Evolutionary conservation across 176 grass and related monocot genomes (phyloP).

Genomic region (Bonia amplexicaulis): DNA sequence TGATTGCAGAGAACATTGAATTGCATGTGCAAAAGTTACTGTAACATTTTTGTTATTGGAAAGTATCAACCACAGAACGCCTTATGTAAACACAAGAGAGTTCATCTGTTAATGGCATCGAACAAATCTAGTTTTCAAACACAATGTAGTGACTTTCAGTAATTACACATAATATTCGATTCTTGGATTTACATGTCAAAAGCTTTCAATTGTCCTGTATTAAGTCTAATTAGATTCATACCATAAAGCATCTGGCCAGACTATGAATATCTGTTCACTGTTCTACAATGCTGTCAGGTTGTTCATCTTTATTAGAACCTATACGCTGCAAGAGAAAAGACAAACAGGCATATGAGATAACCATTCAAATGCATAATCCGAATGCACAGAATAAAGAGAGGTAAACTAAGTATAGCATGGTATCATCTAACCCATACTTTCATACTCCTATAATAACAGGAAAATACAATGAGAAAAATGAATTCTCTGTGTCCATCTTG

Average conservation of each 20-base stretch:
- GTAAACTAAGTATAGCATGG: neutral
- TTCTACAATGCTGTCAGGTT: slow-evolving; percentile 16
- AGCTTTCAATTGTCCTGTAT: neutral
- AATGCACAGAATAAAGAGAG: slow-evolving; percentile 2
- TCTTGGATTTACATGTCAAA: neutral
- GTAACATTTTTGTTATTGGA: slow-evolving; percentile 10
- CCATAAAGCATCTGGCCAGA: neutral
- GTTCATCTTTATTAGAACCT: slow-evolving; percentile 26
- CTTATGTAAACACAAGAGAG: neutral
- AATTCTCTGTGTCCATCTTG: neutral
- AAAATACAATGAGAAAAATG: neutral
- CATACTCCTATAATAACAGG: neutral
- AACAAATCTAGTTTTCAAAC: neutral
- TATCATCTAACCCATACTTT: neutral
- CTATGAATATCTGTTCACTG: slow-evolving; percentile 15
- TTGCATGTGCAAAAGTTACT: neutral
- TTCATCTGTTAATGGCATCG: neutral
- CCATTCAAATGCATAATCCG: neutral
- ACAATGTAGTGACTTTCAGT: neutral
- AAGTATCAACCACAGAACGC: neutral
- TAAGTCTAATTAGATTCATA: slow-evolving; percentile 3
- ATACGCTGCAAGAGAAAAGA: slow-evolving; percentile 38
- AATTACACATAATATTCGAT: neutral
- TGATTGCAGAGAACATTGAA: slow-evolving; percentile 18
- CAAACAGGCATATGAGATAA: neutral